A percentile compares a stretch with the other conserved stretches of the same genome.
Evolutionary conservation across 176 grass and related monocot genomes (phyloP).

Genomic region (Leersia perrieri): DNA sequence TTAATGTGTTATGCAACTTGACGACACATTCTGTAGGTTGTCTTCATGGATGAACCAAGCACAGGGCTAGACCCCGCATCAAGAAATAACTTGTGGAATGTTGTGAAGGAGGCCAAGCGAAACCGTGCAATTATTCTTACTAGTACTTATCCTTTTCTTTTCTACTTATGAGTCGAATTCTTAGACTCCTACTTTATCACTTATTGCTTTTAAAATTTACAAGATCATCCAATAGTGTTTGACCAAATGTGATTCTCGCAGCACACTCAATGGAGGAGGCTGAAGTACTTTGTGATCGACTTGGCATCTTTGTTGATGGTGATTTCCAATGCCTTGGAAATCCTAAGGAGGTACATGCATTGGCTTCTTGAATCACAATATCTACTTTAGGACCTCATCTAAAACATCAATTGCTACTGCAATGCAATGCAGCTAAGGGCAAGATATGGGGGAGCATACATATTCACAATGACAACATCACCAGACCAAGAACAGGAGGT

Average conservation of each 20-base stretch:
- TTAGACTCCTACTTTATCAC: background rate
- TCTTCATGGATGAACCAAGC: conserved; percentile 94
- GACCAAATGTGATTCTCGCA: conserved; percentile 29
- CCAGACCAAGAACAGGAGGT: conserved; percentile 24
- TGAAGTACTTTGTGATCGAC: conserved; percentile 57
- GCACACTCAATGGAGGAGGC: conserved; percentile 80
- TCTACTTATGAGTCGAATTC: conserved; percentile 9
- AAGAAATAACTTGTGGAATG: conserved; percentile 76
- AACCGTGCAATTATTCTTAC: conserved; percentile 67
- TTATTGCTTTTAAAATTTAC: conserved; percentile 14
- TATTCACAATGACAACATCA: conserved; percentile 49
- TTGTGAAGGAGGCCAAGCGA: conserved; percentile 67
- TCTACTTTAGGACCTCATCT: background rate
- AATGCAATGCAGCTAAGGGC: conserved; percentile 38
- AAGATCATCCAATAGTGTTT: background rate
- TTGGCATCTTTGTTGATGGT: conserved; percentile 58
- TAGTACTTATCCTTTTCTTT: conserved; percentile 47
- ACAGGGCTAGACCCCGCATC: conserved; percentile 79
- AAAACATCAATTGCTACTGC: background rate
- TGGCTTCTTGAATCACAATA: background rate
- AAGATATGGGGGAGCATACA: conserved; percentile 44
- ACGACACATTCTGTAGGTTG: conserved; percentile 49
- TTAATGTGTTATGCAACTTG: conserved; percentile 18
- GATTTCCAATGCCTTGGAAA: conserved; percentile 71
- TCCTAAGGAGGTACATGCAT: conserved; percentile 43